These are phyloP conservation scores for Acephala macrosclerotiorum DNA, from an alignment of 2,329 filamentous ascomycete genomes.

Conservation along the genomic window DNA sequence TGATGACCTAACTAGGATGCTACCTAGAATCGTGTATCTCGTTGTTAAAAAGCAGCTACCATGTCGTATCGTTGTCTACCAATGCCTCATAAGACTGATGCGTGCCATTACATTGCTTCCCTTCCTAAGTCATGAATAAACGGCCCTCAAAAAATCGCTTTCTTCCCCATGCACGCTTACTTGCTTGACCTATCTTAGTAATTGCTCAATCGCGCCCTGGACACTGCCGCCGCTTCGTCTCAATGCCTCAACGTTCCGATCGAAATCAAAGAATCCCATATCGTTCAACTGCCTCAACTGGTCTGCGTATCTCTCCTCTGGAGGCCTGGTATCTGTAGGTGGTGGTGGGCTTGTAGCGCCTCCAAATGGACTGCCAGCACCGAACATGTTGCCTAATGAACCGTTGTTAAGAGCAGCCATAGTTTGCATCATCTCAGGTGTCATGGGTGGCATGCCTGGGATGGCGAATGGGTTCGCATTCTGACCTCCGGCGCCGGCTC, in stretches of 20 bases:
- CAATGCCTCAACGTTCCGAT: slow-evolving; percentile 87
- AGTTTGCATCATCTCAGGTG: slow-evolving; percentile 63
- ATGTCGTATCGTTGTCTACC: neutral
- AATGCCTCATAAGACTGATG: neutral
- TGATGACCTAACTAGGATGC: neutral
- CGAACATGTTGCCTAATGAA: slow-evolving; percentile 35
- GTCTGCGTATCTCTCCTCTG: slow-evolving; percentile 90
- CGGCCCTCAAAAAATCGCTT: neutral
- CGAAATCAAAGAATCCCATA: slow-evolving; percentile 99
- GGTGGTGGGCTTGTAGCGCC: slow-evolving; percentile 52
- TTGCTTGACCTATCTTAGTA: slow-evolving; percentile 53
- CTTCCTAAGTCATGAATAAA: neutral
- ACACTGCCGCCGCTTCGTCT: slow-evolving; percentile 91
- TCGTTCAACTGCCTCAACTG: slow-evolving; percentile 95
- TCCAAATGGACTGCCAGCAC: slow-evolving; percentile 43
- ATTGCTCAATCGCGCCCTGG: slow-evolving; percentile 85
- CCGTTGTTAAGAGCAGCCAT: slow-evolving; percentile 50
- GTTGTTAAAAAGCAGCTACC: neutral
- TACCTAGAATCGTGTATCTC: slow-evolving; percentile 5
- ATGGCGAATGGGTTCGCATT: slow-evolving; percentile 47
- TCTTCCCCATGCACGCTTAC: neutral
- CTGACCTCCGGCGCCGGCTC: slow-evolving; percentile 35
- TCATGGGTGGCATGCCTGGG: slow-evolving; percentile 54
- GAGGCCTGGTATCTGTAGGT: slow-evolving; percentile 83
- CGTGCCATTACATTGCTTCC: neutral